Conservation (phyloP, 768 basidiomycete genomes). For the Cubamyces lactineus region DNA sequence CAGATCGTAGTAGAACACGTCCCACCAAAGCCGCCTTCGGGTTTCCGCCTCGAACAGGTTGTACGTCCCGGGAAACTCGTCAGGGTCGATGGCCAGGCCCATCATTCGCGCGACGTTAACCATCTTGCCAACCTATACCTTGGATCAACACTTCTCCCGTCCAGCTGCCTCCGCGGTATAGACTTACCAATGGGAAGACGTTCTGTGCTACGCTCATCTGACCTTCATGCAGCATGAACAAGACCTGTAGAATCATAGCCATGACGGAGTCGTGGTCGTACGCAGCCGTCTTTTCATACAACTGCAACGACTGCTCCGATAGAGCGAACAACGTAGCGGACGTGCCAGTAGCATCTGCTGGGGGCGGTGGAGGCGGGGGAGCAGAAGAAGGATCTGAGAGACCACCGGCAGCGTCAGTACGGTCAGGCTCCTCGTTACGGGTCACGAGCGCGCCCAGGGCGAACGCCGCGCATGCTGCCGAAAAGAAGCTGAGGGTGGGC, state of each 20-base stretch:
- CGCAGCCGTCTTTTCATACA: conserved; percentile 46
- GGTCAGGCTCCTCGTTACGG: conserved; percentile 22
- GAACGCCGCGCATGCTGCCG: conserved; percentile 57
- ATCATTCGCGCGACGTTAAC: conserved; percentile 66
- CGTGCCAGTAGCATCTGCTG: conserved; percentile 10
- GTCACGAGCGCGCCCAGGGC: conserved; percentile 56
- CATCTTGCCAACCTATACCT: conserved; percentile 63
- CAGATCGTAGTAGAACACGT: conserved; percentile 77
- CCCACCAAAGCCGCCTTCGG: conserved; percentile 74
- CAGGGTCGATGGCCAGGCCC: conserved; percentile 64
- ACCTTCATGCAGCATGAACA: conserved; percentile 57
- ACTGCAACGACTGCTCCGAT: conserved; percentile 49
- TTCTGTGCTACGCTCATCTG: conserved; percentile 44
- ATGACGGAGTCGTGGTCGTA: conserved; percentile 62
- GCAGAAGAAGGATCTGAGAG: conserved; percentile 20
- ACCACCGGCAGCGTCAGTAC: conserved; percentile 19
- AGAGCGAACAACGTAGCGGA: conserved; percentile 49
- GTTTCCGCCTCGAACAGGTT: conserved; percentile 54
- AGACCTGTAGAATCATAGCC: conserved; percentile 60
- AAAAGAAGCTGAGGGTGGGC: conserved; percentile 58
- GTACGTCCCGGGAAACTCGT: conserved; percentile 51
- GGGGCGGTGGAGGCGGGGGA: conserved; percentile 15
- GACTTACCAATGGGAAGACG: conserved; percentile 47
- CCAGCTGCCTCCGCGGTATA: neutral
- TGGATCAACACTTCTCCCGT: neutral